Conservation (phyloP, 2,329 filamentous ascomycete genomes). For the Penicillium occitanis region DNA sequence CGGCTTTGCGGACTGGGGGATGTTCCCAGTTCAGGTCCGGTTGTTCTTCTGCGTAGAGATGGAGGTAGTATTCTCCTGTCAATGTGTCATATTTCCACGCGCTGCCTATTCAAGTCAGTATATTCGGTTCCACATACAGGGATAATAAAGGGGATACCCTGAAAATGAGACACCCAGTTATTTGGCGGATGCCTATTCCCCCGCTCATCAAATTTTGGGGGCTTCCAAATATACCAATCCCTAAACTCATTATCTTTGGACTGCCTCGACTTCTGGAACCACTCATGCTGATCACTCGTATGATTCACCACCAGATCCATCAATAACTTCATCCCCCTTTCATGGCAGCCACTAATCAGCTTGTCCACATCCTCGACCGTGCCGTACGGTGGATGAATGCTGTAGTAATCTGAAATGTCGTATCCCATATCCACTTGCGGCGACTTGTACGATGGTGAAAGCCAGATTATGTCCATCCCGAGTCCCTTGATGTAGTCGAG, state of each 20-base stretch:
- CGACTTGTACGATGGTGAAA: slow-evolving; percentile 52
- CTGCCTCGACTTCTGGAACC: slow-evolving; percentile 67
- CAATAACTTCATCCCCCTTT: slow-evolving; percentile 67
- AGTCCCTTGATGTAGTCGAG: slow-evolving; percentile 64
- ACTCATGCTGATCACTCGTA: slow-evolving; percentile 68
- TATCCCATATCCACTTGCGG: slow-evolving; percentile 57
- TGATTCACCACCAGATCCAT: slow-evolving; percentile 78
- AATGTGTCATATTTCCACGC: slow-evolving; percentile 63
- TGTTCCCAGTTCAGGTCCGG: slow-evolving; percentile 88
- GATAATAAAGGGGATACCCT: slow-evolving; percentile 24
- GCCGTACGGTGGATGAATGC: slow-evolving; percentile 65
- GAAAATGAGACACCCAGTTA: slow-evolving; percentile 63
- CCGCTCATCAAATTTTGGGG: slow-evolving; percentile 53
- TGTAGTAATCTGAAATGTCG: slow-evolving; percentile 62
- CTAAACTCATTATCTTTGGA: slow-evolving; percentile 63
- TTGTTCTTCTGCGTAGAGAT: slow-evolving; percentile 72
- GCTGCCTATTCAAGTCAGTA: slow-evolving; percentile 28
- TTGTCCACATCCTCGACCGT: slow-evolving; percentile 65
- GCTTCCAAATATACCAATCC: slow-evolving; percentile 65
- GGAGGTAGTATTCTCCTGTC: slow-evolving; percentile 75
- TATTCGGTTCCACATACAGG: no score
- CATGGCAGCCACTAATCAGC: slow-evolving; percentile 60
- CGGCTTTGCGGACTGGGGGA: slow-evolving; percentile 63
- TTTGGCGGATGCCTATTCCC: slow-evolving; percentile 67
- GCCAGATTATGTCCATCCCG: slow-evolving; percentile 63